A percentile compares a stretch with the other conserved stretches of the same genome.
phyloP scores from a whole-genome alignment of 1,284 basidiomycete species.

The Leccinum angustisporum region DNA sequence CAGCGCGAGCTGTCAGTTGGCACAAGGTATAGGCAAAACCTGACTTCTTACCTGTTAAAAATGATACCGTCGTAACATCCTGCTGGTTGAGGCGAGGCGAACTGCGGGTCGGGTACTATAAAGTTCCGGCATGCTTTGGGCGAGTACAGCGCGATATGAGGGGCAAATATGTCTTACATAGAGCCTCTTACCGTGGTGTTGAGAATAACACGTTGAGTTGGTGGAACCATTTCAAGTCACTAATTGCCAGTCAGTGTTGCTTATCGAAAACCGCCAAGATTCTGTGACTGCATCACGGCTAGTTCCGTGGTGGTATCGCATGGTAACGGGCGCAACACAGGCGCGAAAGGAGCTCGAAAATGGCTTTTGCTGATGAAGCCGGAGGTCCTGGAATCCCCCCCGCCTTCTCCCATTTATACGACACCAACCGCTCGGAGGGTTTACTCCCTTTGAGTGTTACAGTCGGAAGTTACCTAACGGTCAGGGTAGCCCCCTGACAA shows the following conservation, averaged over 20 bases:
- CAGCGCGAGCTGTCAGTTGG: neutral
- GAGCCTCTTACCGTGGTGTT: constrained; percentile 74
- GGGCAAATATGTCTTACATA: neutral
- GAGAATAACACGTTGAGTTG: constrained; percentile 82
- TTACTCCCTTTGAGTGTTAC: no score
- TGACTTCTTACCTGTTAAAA: constrained; percentile 76
- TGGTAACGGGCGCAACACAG: no score
- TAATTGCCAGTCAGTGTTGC: no score
- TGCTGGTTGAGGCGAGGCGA: constrained; percentile 32
- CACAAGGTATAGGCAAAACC: neutral
- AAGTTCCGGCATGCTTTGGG: constrained; percentile 95
- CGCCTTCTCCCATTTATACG: no score
- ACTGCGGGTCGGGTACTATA: constrained; percentile 46
- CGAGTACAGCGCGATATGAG: neutral
- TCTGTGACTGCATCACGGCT: neutral
- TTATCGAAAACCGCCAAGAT: no score
- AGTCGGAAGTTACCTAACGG: no score
- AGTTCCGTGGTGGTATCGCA: neutral
- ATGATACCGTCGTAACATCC: constrained; percentile 96
- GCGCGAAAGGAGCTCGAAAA: no score
- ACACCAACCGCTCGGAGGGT: no score
- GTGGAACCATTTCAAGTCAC: constrained; percentile 58
- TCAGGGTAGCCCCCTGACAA: no score
- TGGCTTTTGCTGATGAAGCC: no score
- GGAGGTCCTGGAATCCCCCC: no score